Conservation (phyloP, 768 basidiomycete species). For the Clitopilus hobsonii region DNA sequence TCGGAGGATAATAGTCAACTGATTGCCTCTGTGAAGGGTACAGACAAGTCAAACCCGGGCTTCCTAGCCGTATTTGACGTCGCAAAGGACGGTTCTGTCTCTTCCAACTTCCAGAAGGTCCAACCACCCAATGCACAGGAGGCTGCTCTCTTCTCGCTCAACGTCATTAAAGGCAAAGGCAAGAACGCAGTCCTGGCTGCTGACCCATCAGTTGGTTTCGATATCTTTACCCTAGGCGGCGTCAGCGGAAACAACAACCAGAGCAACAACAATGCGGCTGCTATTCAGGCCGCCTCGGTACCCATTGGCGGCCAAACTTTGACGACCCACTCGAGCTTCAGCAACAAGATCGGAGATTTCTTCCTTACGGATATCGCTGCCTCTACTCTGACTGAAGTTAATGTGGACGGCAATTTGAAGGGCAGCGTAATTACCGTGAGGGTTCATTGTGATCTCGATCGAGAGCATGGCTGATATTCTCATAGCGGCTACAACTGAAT, state of each 20-base stretch:
- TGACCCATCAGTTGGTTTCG: constrained; percentile 34
- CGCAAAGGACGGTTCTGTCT: constrained; percentile 37
- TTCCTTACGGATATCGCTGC: constrained; percentile 40
- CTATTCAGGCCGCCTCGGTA: constrained; percentile 22
- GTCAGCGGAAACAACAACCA: constrained; percentile 17
- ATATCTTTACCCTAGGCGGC: constrained; percentile 27
- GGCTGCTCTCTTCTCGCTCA: constrained; percentile 50
- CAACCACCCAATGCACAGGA: constrained; percentile 33
- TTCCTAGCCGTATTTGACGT: constrained; percentile 50
- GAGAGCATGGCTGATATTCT: not conserved
- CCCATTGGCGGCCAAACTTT: constrained; percentile 34
- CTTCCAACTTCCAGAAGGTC: constrained; percentile 30
- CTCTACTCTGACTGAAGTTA: constrained; percentile 37
- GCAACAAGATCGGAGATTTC: constrained; percentile 36
- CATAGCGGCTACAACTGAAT: constrained; percentile 24
- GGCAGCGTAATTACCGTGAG: constrained; percentile 39
- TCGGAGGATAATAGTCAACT: constrained; percentile 41
- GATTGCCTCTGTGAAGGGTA: constrained; percentile 44
- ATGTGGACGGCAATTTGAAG: constrained; percentile 39
- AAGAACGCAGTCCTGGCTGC: constrained; percentile 36
- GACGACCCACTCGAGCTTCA: constrained; percentile 40
- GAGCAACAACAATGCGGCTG: constrained; percentile 13
- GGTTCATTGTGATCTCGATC: not conserved
- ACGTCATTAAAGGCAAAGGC: constrained; percentile 30
- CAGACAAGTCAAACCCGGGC: constrained; percentile 37